Evolutionary conservation across 805 yeast species (phyloP).

Genomic region (Saturnispora besseyi): DNA sequence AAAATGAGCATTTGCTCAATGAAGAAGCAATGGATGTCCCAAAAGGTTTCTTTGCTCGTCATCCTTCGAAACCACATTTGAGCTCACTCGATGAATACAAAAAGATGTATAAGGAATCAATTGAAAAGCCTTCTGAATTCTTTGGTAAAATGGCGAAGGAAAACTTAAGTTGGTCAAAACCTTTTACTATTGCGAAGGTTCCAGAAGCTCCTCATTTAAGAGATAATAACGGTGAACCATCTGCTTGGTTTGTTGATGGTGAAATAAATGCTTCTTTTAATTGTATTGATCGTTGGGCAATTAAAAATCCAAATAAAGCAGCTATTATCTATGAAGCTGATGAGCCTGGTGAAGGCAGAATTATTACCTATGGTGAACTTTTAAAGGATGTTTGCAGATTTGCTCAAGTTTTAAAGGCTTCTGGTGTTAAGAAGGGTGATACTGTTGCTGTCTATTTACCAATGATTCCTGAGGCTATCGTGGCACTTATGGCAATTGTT

Average conservation of each 20-base stretch:
- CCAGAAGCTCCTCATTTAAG: conserved; percentile 35
- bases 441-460: conserved; percentile 83
- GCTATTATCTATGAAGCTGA: conserved; percentile 80
- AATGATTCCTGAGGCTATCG: conserved; percentile 74
- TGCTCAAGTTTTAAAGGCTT: conserved; percentile 54
- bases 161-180: conserved; percentile 43
- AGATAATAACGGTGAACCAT: conserved; percentile 40
- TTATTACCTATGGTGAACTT: conserved; percentile 62
- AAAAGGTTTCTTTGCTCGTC: conserved; percentile 30
- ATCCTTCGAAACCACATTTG: conserved; percentile 40
- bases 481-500: conserved; percentile 67
- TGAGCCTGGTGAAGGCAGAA: conserved; percentile 55
- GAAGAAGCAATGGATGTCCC: conserved; percentile 26
- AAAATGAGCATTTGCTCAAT: conserved; percentile 28
- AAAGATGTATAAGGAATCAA: conserved; percentile 43
- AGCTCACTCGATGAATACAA: conserved; percentile 42
- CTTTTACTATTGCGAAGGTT: conserved; percentile 39
- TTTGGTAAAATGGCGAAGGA: conserved; percentile 47
- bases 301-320: conserved; percentile 56
- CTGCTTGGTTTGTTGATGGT: conserved; percentile 76
- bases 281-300: conserved; percentile 77
- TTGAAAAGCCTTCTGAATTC: conserved; percentile 44
- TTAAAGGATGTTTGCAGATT: conserved; percentile 61
- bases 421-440: conserved; percentile 74
- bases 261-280: conserved; percentile 73